phyloP scores from a whole-genome alignment of 176 grass and related monocot genomes.

The Zizania latifolia region DNA sequence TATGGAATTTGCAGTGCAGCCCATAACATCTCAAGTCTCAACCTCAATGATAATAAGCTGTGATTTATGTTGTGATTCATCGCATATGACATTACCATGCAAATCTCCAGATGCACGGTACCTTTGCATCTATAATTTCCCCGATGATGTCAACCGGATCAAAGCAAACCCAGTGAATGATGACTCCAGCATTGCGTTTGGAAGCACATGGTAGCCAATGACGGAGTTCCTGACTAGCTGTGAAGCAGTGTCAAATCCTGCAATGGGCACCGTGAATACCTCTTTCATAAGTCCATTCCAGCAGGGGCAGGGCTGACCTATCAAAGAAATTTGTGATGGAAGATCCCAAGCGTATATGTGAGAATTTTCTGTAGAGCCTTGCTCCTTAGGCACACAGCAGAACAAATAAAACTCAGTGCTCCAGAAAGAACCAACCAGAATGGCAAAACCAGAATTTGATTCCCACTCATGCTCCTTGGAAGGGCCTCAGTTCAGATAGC shows the following conservation, averaged over 20 bases:
- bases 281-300: slow-evolving; percentile 40
- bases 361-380: slow-evolving; percentile 30
- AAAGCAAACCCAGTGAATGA: slow-evolving; percentile 53
- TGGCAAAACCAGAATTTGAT: slow-evolving; percentile 53
- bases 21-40: neutral
- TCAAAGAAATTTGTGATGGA: slow-evolving; percentile 56
- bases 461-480: slow-evolving; percentile 49
- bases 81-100: slow-evolving; percentile 17
- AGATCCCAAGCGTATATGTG: slow-evolving; percentile 55
- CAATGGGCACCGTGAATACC: slow-evolving; percentile 31
- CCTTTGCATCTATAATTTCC: slow-evolving; percentile 76
- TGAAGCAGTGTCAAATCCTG: slow-evolving; percentile 21
- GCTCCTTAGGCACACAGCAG: slow-evolving; percentile 53
- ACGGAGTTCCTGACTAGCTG: slow-evolving; percentile 31
- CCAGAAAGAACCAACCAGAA: slow-evolving; percentile 70
- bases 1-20: neutral
- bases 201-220: slow-evolving; percentile 62
- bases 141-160: slow-evolving; percentile 50
- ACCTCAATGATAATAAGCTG: neutral
- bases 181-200: slow-evolving; percentile 26
- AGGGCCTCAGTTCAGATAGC: slow-evolving; percentile 53
- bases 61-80: slow-evolving; percentile 36
- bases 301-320: slow-evolving; percentile 24
- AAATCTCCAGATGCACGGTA: slow-evolving; percentile 35
- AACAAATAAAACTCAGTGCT: slow-evolving; percentile 57